phyloP scores from a whole-genome alignment of 495 filamentous ascomycete genomes.

The Platismatia glauca region DNA sequence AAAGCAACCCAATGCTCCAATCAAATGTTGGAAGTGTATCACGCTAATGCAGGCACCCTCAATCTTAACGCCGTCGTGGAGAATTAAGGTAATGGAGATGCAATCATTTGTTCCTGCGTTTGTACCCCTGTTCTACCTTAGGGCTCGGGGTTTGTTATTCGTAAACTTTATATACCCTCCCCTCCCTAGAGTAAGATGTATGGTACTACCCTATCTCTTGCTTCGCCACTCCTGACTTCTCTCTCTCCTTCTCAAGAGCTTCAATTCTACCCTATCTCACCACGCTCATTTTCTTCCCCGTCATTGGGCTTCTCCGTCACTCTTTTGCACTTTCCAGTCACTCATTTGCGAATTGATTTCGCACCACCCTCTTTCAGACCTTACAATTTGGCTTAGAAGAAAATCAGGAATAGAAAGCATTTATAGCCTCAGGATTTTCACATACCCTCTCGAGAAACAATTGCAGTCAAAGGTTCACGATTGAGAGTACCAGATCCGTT shows the following conservation, averaged over 20 bases:
- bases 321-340: constrained; percentile 30
- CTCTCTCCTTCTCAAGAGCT: neutral
- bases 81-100: no score
- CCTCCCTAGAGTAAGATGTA: neutral
- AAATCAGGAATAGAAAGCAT: constrained; percentile 10
- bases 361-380: constrained; percentile 28
- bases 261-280: constrained; percentile 1
- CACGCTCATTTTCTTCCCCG: constrained; percentile 24
- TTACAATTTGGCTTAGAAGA: constrained; percentile 13
- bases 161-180: constrained; percentile 10
- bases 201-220: neutral
- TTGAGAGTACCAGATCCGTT: constrained; percentile 2
- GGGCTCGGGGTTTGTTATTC: neutral
- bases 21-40: constrained; percentile 2
- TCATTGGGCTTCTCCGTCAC: constrained; percentile 21
- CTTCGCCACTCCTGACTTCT: no score
- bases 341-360: constrained; percentile 48
- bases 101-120: constrained; percentile 21
- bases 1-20: constrained; percentile 9
- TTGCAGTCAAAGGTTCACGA: neutral
- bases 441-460: neutral
- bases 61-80: constrained; percentile 3
- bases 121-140: constrained; percentile 10
- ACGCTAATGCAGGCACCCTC: constrained; percentile 13
- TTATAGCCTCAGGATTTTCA: neutral